These are phyloP conservation scores for Balakata baccata DNA, from an alignment of 345 rosid genomes.

Conservation along the genomic window DNA sequence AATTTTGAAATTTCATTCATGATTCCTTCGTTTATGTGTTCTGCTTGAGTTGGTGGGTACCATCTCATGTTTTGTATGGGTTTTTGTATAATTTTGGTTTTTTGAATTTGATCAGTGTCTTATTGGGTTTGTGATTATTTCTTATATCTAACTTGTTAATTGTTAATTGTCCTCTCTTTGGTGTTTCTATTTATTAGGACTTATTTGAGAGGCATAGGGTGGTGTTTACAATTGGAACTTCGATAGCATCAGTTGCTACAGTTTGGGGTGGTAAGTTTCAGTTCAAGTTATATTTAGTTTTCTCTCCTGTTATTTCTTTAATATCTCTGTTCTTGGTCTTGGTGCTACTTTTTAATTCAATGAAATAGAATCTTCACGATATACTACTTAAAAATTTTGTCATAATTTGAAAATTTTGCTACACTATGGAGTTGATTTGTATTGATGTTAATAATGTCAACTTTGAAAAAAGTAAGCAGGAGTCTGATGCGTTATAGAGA, in stretches of 20 bases:
- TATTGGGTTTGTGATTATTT: not conserved
- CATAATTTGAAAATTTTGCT: not conserved
- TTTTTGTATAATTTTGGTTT: not conserved
- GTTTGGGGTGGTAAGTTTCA: conserved; percentile 76
- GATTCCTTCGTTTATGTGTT: not conserved
- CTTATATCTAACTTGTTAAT: not conserved
- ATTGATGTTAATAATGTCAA: not conserved
- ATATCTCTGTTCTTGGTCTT: not conserved
- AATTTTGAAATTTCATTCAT: not conserved
- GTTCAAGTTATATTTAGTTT: not conserved
- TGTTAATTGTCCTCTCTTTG: not conserved
- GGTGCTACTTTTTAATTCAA: not conserved
- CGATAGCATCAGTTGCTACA: conserved; percentile 84
- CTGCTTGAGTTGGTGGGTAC: not conserved
- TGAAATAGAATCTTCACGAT: not conserved
- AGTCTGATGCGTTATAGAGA: not conserved
- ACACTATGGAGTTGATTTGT: not conserved
- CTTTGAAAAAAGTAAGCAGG: not conserved
- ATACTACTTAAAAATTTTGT: no score
- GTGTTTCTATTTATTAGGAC: conserved; percentile 43
- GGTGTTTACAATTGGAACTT: conserved; percentile 86
- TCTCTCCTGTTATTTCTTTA: not conserved
- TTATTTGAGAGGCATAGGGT: conserved; percentile 82
- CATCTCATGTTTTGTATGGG: not conserved
- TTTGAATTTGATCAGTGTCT: not conserved